Evolutionary conservation across 352 stramenopile species (phyloP).

Genomic region (Pythium sp.): DNA sequence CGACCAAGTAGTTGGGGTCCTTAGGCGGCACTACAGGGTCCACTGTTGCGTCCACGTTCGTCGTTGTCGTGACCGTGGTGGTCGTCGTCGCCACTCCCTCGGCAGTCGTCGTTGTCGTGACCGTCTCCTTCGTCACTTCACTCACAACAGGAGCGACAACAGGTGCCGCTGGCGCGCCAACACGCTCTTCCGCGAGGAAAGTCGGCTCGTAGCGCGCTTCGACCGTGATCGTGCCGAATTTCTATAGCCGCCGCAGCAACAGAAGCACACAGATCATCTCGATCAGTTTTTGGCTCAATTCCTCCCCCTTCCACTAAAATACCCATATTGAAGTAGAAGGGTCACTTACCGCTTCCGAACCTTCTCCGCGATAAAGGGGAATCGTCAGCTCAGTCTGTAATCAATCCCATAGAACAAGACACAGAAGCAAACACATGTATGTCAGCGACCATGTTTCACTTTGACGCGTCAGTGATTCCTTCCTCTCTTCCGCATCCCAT

Average conservation of each 20-base stretch:
- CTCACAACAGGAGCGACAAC: slow-evolving; percentile 5
- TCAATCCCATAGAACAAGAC: background rate
- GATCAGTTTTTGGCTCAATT: background rate
- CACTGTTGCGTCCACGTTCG: background rate
- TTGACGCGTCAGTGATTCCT: background rate
- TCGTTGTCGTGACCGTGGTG: slow-evolving; percentile 16
- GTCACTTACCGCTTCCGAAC: slow-evolving; percentile 8
- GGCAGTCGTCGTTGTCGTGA: slow-evolving; percentile 12
- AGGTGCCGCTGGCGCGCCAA: slow-evolving; percentile 1
- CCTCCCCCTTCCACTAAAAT: background rate
- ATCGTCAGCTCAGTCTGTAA: slow-evolving; percentile 33
- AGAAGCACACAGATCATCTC: background rate
- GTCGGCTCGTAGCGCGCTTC: slow-evolving; percentile 46
- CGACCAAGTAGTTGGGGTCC: slow-evolving; percentile 56
- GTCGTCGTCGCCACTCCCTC: slow-evolving; percentile 12
- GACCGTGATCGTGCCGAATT: slow-evolving; percentile 21
- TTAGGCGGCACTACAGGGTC: background rate
- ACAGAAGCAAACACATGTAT: background rate
- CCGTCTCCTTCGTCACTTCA: slow-evolving; percentile 11
- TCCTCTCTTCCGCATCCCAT: background rate
- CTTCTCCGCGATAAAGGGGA: slow-evolving; percentile 16
- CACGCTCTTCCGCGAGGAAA: slow-evolving; percentile 22
- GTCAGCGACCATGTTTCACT: background rate
- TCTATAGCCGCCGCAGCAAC: slow-evolving; percentile 8
- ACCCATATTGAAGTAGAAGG: background rate